These are phyloP conservation scores for Stachybotrys chartarum DNA, from an alignment of 2,329 filamentous ascomycete species.

Conservation along the genomic window DNA sequence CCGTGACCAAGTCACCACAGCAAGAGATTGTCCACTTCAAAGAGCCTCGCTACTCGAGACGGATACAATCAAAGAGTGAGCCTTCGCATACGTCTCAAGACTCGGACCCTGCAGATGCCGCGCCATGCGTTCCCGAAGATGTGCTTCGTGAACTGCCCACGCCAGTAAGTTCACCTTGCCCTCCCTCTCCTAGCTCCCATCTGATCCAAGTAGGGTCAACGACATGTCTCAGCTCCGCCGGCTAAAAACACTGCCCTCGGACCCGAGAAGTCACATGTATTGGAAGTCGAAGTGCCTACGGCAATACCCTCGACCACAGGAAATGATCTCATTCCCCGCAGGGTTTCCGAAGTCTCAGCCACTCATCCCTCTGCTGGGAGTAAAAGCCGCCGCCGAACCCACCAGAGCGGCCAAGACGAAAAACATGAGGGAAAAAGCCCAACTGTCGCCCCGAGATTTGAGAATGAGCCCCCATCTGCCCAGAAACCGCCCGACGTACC, in stretches of 20 bases:
- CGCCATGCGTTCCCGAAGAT: slow-evolving; percentile 3
- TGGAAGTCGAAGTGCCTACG: background rate
- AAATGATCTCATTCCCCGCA: too few relatives aligned
- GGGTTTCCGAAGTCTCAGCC: background rate
- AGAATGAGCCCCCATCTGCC: slow-evolving; percentile 7
- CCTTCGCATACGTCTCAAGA: slow-evolving; percentile 20
- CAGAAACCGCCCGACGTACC: slow-evolving; percentile 1
- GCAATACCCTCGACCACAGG: too few relatives aligned
- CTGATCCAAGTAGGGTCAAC: slow-evolving; percentile 6
- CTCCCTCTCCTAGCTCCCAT: background rate
- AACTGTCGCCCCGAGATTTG: background rate
- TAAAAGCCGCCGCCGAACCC: background rate
- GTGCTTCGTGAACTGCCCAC: background rate
- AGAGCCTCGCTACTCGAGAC: slow-evolving; percentile 32
- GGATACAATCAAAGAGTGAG: slow-evolving; percentile 41
- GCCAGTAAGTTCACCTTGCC: background rate
- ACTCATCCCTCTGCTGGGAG: background rate
- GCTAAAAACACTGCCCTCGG: slow-evolving; percentile 3
- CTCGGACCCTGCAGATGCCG: slow-evolving; percentile 7
- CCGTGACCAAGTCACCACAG: slow-evolving; percentile 9
- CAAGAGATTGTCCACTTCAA: slow-evolving; percentile 16
- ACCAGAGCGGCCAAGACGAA: background rate
- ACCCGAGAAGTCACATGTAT: background rate
- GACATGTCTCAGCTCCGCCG: slow-evolving; percentile 18
- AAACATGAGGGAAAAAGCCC: background rate